Evolutionary conservation across 129 eudicot species (phyloP), one percentile per base, ranked within the genome.

Genomic region (Calendula officinalis): DNA sequence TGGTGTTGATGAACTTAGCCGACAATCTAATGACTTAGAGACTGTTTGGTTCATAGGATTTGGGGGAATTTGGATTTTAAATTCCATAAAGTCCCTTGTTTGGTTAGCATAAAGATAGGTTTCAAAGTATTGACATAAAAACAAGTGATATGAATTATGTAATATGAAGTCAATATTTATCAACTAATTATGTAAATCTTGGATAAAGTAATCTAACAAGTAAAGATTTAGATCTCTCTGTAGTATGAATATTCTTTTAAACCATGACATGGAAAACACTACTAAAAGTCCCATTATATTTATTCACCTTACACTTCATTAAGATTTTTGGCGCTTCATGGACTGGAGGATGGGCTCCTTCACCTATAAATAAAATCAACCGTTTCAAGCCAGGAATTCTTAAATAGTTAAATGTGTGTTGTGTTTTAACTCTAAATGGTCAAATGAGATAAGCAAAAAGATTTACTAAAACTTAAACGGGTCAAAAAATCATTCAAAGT

Each of bases 261-360:
- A 15, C 56, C 56, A 51, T 51, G 56, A 50, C 33, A 51, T 17
- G 4, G 56, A 51, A 15, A 50, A 13, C 2, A 50, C 52, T 16
- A 7, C 11, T 7, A n/a, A 50, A 22, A 17, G 56, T 51, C 35
- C 2, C 2, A 7, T 17, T 33, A 51, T 22, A 7, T 51, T 5
- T 51, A 51, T 51, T 51, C 56, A 51, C 34, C 5, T 7, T 51
- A 51, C n/a, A 32, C 34, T 34, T 72, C 71, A 72, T 65, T 77
- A 72, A 62, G 91, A 60, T 78, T 72, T 91, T 83, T 76, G 95
- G 80, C 96, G 96, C 80, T 85, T 91, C 9, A 33, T 27, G 78
- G 67, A 66, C 74, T 91, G 95, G 43, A 84, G 77, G 65, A 91
- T 88, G 5, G 98, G 98, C 71, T 88, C 98, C 72, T 83, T 88